These are phyloP conservation scores for Rhynchosporium graminicola DNA, from an alignment of 2,329 filamentous ascomycete genomes.

Conservation along the genomic window DNA sequence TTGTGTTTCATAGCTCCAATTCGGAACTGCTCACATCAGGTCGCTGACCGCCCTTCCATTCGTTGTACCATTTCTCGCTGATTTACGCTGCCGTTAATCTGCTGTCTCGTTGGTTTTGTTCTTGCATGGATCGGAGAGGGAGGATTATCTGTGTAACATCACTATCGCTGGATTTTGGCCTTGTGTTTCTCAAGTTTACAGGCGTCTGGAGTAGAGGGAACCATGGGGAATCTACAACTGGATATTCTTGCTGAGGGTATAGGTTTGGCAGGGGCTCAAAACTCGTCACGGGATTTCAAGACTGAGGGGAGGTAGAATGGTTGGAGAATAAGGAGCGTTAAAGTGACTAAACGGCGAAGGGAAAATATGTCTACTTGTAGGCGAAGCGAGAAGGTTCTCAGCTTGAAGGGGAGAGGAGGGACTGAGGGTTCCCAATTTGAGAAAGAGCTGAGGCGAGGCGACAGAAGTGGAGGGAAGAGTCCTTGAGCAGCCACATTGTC, in stretches of 20 bases:
- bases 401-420: too few relatives aligned
- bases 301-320: too few relatives aligned
- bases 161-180: not conserved
- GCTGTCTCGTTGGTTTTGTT: not conserved
- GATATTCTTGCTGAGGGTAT: constrained; percentile 3
- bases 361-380: too few relatives aligned
- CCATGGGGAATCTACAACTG: not conserved
- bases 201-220: constrained; percentile 1
- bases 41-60: constrained; percentile 1
- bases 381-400: too few relatives aligned
- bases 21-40: not conserved
- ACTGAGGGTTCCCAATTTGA: too few relatives aligned
- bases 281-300: too few relatives aligned
- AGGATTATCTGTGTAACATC: not conserved
- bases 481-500: not conserved
- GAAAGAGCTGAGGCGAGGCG: too few relatives aligned
- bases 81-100: not conserved
- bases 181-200: not conserved
- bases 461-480: too few relatives aligned
- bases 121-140: constrained; percentile 6
- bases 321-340: too few relatives aligned
- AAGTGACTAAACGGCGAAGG: too few relatives aligned
- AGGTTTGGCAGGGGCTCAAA: too few relatives aligned
- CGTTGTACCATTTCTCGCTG: constrained; percentile 6
- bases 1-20: not conserved